Evolutionary conservation across 1,284 basidiomycete species (phyloP).

Genomic region (Irpex sp.): DNA sequence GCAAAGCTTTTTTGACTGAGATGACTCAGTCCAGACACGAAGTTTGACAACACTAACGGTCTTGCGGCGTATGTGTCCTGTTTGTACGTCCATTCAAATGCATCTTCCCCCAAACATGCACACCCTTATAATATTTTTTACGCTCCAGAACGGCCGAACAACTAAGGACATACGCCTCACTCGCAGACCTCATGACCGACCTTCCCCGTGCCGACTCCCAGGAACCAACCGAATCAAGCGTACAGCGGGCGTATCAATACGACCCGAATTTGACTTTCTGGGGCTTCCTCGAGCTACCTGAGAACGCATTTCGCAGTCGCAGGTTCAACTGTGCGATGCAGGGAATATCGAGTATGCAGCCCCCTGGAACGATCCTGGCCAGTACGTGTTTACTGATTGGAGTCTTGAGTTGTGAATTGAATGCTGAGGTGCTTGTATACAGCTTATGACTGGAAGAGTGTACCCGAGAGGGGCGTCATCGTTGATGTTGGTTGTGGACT

Average conservation of each 20-base stretch:
- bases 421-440: background rate
- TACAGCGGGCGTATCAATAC: background rate
- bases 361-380: background rate
- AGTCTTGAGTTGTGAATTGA: background rate
- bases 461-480: constrained; percentile 13
- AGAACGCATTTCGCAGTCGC: background rate
- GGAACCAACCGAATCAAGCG: constrained; percentile 12
- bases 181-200: constrained; percentile 8
- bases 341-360: background rate
- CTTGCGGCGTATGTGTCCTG: background rate
- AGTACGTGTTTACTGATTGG: background rate
- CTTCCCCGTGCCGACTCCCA: constrained; percentile 17
- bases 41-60: background rate
- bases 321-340: background rate
- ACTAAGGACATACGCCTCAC: constrained; percentile 3
- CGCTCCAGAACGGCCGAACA: constrained; percentile 3
- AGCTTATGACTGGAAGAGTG: constrained; percentile 13
- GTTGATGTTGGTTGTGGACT: constrained; percentile 22
- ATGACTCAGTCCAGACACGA: background rate
- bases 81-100: background rate
- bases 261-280: background rate
- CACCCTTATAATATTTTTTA: too few relatives aligned
- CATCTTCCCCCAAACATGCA: too few relatives aligned
- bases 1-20: too few relatives aligned
- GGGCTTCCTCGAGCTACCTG: constrained; percentile 8